Percentiles rank a stretch among this genome's conserved stretches.
Conservation (phyloP, 345 rosid genomes). For the Brassica rapa region DNA sequence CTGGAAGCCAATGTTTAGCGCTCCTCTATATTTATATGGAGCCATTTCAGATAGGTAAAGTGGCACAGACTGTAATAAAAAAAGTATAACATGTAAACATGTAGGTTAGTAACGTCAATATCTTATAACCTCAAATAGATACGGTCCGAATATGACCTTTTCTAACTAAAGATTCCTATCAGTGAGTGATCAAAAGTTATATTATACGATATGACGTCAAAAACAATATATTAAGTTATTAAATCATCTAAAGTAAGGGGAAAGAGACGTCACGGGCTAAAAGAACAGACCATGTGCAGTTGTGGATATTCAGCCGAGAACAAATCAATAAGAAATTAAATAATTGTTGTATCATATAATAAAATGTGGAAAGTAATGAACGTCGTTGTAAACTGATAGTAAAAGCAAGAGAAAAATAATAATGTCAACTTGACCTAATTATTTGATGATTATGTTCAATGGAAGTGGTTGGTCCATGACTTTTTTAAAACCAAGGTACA, state of each 20-base stretch:
- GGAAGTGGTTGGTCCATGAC: constrained; percentile 21
- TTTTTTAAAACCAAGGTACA: constrained; percentile 21
- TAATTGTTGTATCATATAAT: neutral
- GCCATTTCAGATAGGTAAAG: constrained; percentile 99
- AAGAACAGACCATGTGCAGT: constrained; percentile 37
- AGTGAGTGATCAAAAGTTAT: neutral
- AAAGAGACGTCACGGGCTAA: constrained; percentile 23
- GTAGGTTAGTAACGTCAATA: constrained; percentile 16
- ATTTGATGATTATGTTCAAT: constrained; percentile 29
- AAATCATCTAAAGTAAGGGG: neutral
- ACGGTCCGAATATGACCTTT: constrained; percentile 30
- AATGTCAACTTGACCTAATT: constrained; percentile 28
- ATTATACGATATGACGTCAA: constrained; percentile 9
- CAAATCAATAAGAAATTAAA: constrained; percentile 4
- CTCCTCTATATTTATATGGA: constrained; percentile 92
- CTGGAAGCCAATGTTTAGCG: constrained; percentile 91
- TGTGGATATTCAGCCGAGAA: constrained; percentile 21
- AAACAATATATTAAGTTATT: neutral
- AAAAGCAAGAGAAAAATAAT: constrained; percentile 10
- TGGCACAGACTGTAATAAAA: constrained; percentile 76
- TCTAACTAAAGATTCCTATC: neutral
- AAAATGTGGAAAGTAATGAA: constrained; percentile 14
- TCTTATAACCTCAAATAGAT: neutral
- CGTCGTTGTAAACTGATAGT: constrained; percentile 3
- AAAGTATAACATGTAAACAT: neutral